These are phyloP conservation scores for Polyplosphaeria fusca DNA, from an alignment of 495 filamentous ascomycete genomes.

Conservation along the genomic window DNA sequence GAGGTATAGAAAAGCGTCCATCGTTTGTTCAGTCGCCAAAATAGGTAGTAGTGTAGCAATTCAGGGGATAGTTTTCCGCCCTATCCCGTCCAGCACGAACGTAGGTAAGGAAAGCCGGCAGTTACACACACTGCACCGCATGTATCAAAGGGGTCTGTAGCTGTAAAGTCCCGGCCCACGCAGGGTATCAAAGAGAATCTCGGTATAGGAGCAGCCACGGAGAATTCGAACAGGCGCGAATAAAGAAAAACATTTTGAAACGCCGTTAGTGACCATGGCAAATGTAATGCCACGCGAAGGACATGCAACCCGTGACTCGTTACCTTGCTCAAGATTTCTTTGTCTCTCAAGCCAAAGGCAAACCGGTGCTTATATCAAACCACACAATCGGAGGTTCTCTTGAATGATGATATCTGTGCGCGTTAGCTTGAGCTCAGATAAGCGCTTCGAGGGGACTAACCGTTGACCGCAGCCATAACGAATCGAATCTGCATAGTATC, in stretches of 20 bases:
- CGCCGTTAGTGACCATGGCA: conserved; percentile 27
- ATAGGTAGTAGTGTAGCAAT: neutral
- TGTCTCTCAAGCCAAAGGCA: neutral
- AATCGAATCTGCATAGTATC: conserved; percentile 96
- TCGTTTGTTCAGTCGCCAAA: neutral
- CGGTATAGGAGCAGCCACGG: conserved; percentile 15
- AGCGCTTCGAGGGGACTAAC: conserved; percentile 52
- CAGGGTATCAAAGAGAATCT: conserved; percentile 37
- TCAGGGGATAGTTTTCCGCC: neutral
- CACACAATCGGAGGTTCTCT: conserved; percentile 96
- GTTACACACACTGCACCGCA: conserved; percentile 3
- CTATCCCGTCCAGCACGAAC: conserved; percentile 12
- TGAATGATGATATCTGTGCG: conserved; percentile 95
- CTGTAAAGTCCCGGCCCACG: conserved; percentile 27
- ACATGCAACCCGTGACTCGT: conserved; percentile 31
- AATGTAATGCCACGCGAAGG: conserved; percentile 17
- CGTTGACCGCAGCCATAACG: conserved; percentile 99
- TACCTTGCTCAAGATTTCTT: conserved; percentile 1
- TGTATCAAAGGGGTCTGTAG: conserved; percentile 8
- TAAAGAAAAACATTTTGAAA: conserved; percentile 34
- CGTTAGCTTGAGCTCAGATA: conserved; percentile 11
- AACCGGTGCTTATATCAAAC: conserved; percentile 70
- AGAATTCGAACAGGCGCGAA: conserved; percentile 10
- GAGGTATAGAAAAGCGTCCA: neutral
- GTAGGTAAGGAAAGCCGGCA: neutral